Percentiles rank a stretch among this genome's conserved stretches.
Evolutionary conservation across 164 flowering plant species (phyloP).

Genomic region (Nymphaea colorata): DNA sequence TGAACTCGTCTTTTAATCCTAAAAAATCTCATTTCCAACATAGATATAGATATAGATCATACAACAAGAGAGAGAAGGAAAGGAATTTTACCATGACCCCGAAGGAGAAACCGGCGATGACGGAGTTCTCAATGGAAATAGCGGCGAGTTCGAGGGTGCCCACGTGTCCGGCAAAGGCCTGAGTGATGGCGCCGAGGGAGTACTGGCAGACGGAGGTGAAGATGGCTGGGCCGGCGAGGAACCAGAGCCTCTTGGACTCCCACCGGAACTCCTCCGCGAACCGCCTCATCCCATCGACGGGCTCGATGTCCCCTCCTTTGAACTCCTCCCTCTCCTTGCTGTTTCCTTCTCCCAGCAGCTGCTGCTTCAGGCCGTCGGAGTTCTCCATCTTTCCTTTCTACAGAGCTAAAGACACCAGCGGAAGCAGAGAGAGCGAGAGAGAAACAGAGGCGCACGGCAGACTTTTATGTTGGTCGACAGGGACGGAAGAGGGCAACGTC

Average conservation of each 20-base stretch:
- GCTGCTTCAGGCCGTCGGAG: too few species aligned
- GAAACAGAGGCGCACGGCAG: too few species aligned
- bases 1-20: too few species aligned
- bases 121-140: conserved; percentile 59
- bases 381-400: too few species aligned
- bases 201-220: conserved; percentile 60
- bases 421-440: too few species aligned
- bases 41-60: too few species aligned
- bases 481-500: too few species aligned
- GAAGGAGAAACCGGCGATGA: conserved; percentile 57
- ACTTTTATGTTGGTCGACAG: too few species aligned
- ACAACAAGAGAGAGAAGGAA: neutral
- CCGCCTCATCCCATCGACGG: neutral
- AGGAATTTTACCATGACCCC: conserved; percentile 39
- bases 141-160: conserved; percentile 59
- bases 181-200: conserved; percentile 69
- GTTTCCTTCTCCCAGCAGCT: too few species aligned
- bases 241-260: conserved; percentile 58
- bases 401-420: too few species aligned
- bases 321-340: neutral
- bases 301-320: conserved; percentile 1
- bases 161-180: conserved; percentile 60
- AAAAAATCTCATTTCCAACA: too few species aligned
- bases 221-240: conserved; percentile 61
- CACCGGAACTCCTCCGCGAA: conserved; percentile 8